Percentiles rank a stretch among this genome's conserved stretches.
Conservation (phyloP, 768 basidiomycete species). For the Rhizopogon vinicolor region DNA sequence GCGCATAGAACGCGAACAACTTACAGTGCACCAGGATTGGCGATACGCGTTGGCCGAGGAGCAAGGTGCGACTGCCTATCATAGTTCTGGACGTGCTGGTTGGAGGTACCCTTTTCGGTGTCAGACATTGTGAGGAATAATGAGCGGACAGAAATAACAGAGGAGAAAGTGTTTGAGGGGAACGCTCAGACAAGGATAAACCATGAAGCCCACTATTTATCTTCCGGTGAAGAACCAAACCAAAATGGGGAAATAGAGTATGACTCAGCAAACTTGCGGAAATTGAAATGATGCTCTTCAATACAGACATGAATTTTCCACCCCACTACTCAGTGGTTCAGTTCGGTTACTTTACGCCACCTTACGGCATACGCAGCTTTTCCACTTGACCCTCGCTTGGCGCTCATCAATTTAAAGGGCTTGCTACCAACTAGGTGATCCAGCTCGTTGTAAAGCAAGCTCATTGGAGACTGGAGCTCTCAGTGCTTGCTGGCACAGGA, state of each 20-base stretch:
- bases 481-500: too few relatives aligned
- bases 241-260: neutral
- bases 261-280: neutral
- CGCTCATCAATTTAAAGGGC: too few relatives aligned
- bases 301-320: too few relatives aligned
- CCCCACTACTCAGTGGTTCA: too few relatives aligned
- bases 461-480: too few relatives aligned
- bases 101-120: constrained; percentile 26
- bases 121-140: constrained; percentile 26
- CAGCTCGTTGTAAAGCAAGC: too few relatives aligned
- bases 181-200: neutral
- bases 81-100: constrained; percentile 16
- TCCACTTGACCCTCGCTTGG: too few relatives aligned
- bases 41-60: constrained; percentile 35
- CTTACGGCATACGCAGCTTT: too few relatives aligned
- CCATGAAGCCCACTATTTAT: neutral
- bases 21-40: constrained; percentile 47
- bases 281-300: neutral
- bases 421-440: too few relatives aligned
- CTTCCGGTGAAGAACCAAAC: neutral
- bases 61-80: constrained; percentile 3
- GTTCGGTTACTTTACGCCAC: too few relatives aligned
- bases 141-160: neutral
- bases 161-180: neutral
- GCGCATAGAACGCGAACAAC: neutral